phyloP scores from a whole-genome alignment of 148 eudicot species.

The Nepenthes gracilis region DNA sequence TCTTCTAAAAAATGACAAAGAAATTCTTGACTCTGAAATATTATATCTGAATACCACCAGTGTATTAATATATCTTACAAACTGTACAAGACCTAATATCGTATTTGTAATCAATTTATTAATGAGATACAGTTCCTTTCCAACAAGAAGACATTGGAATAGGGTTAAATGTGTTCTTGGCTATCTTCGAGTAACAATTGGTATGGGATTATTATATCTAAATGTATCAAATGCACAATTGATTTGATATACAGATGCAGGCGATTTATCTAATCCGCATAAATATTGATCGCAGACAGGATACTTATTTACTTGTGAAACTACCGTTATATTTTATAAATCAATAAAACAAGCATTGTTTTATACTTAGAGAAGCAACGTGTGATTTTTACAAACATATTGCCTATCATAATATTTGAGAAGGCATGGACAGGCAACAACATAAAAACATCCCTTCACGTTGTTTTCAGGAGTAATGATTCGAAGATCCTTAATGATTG shows the following conservation, averaged over 20 bases:
- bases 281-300: neutral
- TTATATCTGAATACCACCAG: neutral
- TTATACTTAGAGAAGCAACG: too few species aligned
- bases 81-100: neutral
- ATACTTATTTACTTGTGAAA: neutral
- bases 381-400: neutral
- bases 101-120: neutral
- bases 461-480: too few species aligned
- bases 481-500: too few species aligned
- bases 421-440: too few species aligned
- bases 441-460: too few species aligned
- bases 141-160: neutral
- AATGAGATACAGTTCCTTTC: neutral
- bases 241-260: neutral
- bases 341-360: neutral
- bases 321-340: neutral
- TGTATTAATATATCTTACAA: neutral
- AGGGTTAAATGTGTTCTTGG: neutral
- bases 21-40: neutral
- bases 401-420: neutral
- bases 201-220: neutral
- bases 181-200: neutral
- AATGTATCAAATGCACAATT: neutral
- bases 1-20: neutral
- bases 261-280: neutral